phyloP scores from a whole-genome alignment of 768 basidiomycete genomes.

The Chalciporus piperatus region DNA sequence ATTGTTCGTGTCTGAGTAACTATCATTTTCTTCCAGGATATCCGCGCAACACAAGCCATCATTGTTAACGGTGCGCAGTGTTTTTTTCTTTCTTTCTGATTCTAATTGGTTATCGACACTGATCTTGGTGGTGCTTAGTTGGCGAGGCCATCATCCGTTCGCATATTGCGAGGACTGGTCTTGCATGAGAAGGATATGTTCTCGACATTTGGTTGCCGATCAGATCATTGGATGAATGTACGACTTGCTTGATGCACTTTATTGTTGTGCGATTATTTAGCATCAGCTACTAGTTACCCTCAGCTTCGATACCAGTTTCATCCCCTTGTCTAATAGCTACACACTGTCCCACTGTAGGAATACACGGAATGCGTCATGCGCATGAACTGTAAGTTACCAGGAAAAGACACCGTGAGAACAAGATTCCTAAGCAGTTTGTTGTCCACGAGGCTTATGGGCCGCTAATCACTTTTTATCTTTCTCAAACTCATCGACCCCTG shows the following conservation, averaged over 20 bases:
- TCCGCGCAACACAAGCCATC: conserved; percentile 63
- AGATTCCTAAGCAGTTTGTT: conserved; percentile 9
- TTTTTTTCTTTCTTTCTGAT: background rate
- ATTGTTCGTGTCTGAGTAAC: background rate
- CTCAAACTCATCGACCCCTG: conserved; percentile 1
- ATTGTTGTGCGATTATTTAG: conserved; percentile 16
- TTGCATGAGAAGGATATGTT: conserved; percentile 19
- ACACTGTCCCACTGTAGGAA: conserved; percentile 18
- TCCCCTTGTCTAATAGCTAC: conserved; percentile 22
- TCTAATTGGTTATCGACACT: conserved; percentile 2
- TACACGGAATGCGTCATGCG: background rate
- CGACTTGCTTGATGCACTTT: conserved; percentile 8
- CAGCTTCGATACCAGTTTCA: conserved; percentile 23
- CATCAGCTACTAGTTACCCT: conserved; percentile 25
- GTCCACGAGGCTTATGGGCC: too few species aligned
- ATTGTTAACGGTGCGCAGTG: conserved; percentile 55
- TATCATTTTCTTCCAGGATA: conserved; percentile 43
- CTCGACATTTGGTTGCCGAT: conserved; percentile 5
- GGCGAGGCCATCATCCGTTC: conserved; percentile 67
- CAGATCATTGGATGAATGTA: conserved; percentile 12
- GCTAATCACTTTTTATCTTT: conserved; percentile 12
- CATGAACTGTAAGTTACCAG: too few species aligned
- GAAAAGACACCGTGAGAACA: conserved; percentile 1
- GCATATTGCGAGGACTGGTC: conserved; percentile 56
- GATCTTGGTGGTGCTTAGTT: conserved; percentile 34